phyloP scores from a whole-genome alignment of 2,329 filamentous ascomycete genomes.

The Trichoderma arundinaceum region DNA sequence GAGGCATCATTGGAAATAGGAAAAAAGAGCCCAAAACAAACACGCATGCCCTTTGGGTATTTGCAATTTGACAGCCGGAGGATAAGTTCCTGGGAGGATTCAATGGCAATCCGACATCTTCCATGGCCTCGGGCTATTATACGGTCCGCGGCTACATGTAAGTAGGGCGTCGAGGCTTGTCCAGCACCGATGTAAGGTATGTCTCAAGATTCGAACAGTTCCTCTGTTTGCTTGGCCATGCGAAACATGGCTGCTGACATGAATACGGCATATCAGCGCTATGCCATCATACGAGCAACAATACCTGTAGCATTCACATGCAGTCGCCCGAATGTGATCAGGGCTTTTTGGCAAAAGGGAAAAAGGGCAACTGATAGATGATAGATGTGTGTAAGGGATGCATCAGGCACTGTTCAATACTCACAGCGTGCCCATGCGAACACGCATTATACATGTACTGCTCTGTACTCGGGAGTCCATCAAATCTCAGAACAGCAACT shows the following conservation, averaged over 20 bases:
- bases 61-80: constrained; percentile 1
- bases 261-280: constrained; percentile 7
- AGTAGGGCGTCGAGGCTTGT: constrained; percentile 16
- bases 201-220: background rate
- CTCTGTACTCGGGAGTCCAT: background rate
- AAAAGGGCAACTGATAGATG: constrained; percentile 14
- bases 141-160: constrained; percentile 16
- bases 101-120: background rate
- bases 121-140: constrained; percentile 21
- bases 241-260: constrained; percentile 4
- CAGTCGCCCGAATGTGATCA: constrained; percentile 6
- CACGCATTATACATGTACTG: background rate
- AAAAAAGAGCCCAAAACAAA: background rate
- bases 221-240: background rate
- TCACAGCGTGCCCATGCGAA: constrained; percentile 8
- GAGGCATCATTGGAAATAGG: background rate
- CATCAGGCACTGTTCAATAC: constrained; percentile 10
- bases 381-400: constrained; percentile 8
- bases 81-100: constrained; percentile 19
- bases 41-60: background rate
- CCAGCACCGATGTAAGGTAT: background rate
- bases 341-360: constrained; percentile 1
- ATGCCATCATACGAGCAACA: background rate
- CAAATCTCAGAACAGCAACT: background rate
- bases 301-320: background rate